These are phyloP conservation scores for Anastatica hierochuntica DNA, from an alignment of 345 rosid species.

Conservation along the genomic window DNA sequence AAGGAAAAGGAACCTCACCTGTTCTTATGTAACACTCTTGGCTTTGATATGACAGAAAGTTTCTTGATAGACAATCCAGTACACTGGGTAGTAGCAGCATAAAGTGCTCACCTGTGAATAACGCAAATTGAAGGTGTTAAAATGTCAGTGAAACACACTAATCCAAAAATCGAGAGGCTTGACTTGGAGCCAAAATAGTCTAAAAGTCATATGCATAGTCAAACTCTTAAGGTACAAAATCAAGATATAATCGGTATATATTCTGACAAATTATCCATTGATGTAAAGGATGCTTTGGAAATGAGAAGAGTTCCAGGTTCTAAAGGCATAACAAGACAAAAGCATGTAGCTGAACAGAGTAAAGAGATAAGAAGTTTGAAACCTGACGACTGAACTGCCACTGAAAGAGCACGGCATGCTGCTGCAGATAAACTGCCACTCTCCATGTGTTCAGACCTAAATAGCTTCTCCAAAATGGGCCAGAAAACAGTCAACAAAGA, in stretches of 20 bases:
- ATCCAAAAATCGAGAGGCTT: neutral
- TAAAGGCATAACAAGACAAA: neutral
- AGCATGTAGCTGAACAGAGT: neutral
- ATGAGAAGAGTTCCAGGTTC: conserved; percentile 1
- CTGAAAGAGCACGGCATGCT: conserved; percentile 86
- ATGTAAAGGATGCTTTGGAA: neutral
- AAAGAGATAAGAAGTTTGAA: conserved; percentile 13
- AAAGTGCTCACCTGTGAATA: conserved; percentile 75
- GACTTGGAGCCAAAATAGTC: conserved; percentile 1
- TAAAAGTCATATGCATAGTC: neutral
- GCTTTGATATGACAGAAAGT: conserved; percentile 67
- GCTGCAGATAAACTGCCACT: conserved; percentile 66
- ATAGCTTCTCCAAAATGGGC: conserved; percentile 84
- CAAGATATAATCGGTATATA: neutral
- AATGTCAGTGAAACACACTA: neutral
- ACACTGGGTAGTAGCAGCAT: conserved; percentile 59
- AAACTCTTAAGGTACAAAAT: neutral
- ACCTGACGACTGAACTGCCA: conserved; percentile 93
- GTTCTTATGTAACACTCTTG: conserved; percentile 87
- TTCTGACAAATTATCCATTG: neutral
- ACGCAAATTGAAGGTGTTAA: conserved; percentile 15
- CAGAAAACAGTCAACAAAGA: conserved; percentile 63
- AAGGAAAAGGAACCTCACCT: conserved; percentile 38
- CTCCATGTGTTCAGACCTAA: conserved; percentile 77
- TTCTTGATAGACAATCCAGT: conserved; percentile 74